These are phyloP conservation scores for Apostasia shenzhenica DNA, from an alignment of 106 monocot species.

Conservation along the genomic window DNA sequence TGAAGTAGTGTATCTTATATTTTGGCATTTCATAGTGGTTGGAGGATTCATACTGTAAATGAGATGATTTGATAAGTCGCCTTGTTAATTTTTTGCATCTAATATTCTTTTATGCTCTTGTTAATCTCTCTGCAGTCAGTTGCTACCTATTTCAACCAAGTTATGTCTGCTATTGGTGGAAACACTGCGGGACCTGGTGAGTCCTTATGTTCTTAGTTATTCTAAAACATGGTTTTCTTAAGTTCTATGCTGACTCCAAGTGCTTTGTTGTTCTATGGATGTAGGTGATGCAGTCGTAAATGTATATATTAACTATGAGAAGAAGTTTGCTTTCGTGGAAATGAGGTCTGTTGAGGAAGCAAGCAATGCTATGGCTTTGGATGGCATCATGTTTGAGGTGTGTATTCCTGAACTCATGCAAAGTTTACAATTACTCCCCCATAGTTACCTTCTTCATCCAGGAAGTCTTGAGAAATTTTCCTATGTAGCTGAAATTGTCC, in stretches of 20 bases:
- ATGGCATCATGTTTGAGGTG: slow-evolving; percentile 99
- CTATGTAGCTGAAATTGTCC: too few relatives aligned
- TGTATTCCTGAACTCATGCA: slow-evolving; percentile 1
- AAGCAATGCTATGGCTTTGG: slow-evolving; percentile 98
- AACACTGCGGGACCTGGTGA: slow-evolving; percentile 93
- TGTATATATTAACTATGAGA: slow-evolving; percentile 98
- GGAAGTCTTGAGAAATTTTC: too few relatives aligned
- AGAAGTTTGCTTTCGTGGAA: slow-evolving; percentile 99
- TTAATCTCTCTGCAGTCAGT: slow-evolving; percentile 48
- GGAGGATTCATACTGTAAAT: too few relatives aligned
- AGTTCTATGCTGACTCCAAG: neutral
- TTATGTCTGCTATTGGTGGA: slow-evolving; percentile 95
- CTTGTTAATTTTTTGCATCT: too few relatives aligned
- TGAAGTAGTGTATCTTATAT: too few relatives aligned
- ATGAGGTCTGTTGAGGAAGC: slow-evolving; percentile 99
- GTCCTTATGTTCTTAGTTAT: slow-evolving; percentile 4
- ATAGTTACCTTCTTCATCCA: too few relatives aligned
- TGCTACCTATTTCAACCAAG: slow-evolving; percentile 86
- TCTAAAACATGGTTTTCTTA: neutral
- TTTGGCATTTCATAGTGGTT: too few relatives aligned
- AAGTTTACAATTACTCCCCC: neutral
- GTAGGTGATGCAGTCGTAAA: slow-evolving; percentile 97
- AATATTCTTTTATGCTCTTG: neutral
- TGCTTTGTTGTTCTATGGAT: slow-evolving; percentile 2
- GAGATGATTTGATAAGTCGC: too few relatives aligned